Percentiles rank a stretch among this genome's conserved stretches.
Evolutionary conservation across 31 red algal genomes (phyloP).

Genomic region (Endocladia muricata): DNA sequence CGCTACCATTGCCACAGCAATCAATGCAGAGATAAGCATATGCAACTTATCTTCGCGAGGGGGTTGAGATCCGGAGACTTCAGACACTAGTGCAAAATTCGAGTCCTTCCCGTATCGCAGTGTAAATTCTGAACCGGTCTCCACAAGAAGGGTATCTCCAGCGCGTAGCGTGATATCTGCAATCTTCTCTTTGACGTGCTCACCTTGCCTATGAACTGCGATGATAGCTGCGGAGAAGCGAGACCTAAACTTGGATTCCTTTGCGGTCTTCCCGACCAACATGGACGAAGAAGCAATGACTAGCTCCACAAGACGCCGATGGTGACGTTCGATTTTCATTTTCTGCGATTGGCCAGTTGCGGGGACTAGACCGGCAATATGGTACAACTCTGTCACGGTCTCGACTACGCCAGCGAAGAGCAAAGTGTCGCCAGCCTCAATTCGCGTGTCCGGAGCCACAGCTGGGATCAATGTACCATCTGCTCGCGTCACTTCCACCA

Average conservation of each 20-base stretch:
- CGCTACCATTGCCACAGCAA: constrained; percentile 72
- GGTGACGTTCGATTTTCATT: constrained; percentile 74
- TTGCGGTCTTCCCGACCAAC: constrained; percentile 74
- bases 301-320: constrained; percentile 76
- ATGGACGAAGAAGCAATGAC: constrained; percentile 81
- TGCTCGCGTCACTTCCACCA: constrained; percentile 84
- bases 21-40: constrained; percentile 57
- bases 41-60: constrained; percentile 77
- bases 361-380: constrained; percentile 84
- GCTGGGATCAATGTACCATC: constrained; percentile 80
- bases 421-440: constrained; percentile 81
- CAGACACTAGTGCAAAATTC: constrained; percentile 87
- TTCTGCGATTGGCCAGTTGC: constrained; percentile 84
- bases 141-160: constrained; percentile 85
- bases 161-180: constrained; percentile 75
- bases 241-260: constrained; percentile 83
- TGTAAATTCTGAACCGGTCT: constrained; percentile 72
- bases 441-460: constrained; percentile 72
- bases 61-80: constrained; percentile 74
- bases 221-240: constrained; percentile 88
- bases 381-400: constrained; percentile 87
- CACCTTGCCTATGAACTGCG: constrained; percentile 85
- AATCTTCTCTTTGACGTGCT: constrained; percentile 80
- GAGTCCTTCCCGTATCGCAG: constrained; percentile 66
- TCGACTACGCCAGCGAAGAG: constrained; percentile 86